phyloP scores from a whole-genome alignment of 2,329 filamentous ascomycete species.

The Neocucurbitaria cava region DNA sequence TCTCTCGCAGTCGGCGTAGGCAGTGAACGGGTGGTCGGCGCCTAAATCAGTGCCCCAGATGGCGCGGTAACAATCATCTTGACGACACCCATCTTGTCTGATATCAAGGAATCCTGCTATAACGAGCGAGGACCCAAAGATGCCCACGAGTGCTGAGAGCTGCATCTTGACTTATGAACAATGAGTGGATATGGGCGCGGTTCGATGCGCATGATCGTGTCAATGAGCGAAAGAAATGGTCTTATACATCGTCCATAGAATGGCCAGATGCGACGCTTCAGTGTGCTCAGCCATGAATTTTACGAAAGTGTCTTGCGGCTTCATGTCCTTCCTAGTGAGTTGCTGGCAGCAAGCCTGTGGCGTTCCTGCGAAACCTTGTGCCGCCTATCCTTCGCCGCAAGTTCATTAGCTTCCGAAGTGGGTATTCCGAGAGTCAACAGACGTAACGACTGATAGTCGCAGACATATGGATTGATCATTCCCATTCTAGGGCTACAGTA shows the following conservation, averaged over 20 bases:
- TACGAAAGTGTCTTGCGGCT: neutral
- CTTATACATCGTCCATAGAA: constrained; percentile 7
- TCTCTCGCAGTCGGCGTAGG: constrained; percentile 25
- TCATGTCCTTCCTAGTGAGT: neutral
- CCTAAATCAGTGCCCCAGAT: constrained; percentile 26
- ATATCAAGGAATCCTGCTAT: constrained; percentile 22
- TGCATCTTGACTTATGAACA: constrained; percentile 31
- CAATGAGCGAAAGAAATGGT: neutral
- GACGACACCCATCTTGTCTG: constrained; percentile 26
- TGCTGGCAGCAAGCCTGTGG: constrained; percentile 4
- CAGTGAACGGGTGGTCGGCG: constrained; percentile 19
- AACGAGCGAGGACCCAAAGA: constrained; percentile 15
- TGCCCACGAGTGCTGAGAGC: constrained; percentile 12
- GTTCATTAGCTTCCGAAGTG: neutral
- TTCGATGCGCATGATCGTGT: constrained; percentile 1
- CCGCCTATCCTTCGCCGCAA: neutral
- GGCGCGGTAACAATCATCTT: constrained; percentile 34
- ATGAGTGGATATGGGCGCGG: constrained; percentile 1
- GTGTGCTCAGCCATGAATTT: neutral
- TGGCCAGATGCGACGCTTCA: neutral
- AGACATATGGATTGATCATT: neutral
- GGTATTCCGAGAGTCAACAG: neutral
- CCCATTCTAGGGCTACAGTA: neutral
- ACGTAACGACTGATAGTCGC: neutral
- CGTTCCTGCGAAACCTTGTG: constrained; percentile 7